Percentiles rank a stretch among this genome's conserved stretches.
Conservation (phyloP, 1,284 basidiomycete species). For the Sporisorium exsertum region DNA sequence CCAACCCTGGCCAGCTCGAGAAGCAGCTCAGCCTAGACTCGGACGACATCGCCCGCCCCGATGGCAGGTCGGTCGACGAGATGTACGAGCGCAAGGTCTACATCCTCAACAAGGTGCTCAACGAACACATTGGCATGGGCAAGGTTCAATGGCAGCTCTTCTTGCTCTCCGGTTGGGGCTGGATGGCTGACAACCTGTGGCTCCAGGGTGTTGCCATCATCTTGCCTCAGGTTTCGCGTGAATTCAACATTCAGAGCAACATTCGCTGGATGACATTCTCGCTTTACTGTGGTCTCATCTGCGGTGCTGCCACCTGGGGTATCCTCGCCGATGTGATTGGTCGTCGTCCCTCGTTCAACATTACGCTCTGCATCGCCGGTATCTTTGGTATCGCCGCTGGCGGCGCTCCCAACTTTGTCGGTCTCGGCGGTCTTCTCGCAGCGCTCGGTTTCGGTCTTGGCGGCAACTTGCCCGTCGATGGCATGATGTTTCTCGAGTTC, state of each 20-base stretch:
- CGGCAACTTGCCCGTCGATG: conserved; percentile 68
- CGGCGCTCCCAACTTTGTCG: conserved; percentile 62
- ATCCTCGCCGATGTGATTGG: conserved; percentile 67
- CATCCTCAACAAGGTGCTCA: conserved; percentile 67
- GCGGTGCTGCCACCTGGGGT: conserved; percentile 67
- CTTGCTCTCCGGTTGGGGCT: conserved; percentile 59
- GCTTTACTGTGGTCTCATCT: conserved; percentile 63
- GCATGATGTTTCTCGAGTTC: conserved; percentile 69
- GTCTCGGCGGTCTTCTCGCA: conserved; percentile 62
- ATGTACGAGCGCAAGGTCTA: conserved; percentile 65
- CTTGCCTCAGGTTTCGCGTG: conserved; percentile 60
- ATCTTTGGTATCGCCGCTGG: conserved; percentile 66
- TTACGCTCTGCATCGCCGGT: conserved; percentile 65
- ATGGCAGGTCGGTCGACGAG: conserved; percentile 55
- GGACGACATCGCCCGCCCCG: conserved; percentile 21
- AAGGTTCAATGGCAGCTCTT: conserved; percentile 62
- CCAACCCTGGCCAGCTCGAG: conserved; percentile 28
- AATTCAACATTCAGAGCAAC: conserved; percentile 54
- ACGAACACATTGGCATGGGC: conserved; percentile 67
- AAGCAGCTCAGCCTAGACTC: conserved; percentile 39
- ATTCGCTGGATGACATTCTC: conserved; percentile 63
- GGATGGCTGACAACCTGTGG: conserved; percentile 66
- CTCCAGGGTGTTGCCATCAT: conserved; percentile 67
- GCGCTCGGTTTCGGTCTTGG: conserved; percentile 66
- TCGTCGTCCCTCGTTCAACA: conserved; percentile 66